Evolutionary conservation across 1,284 basidiomycete genomes (phyloP), one percentile per base, ranked within the genome.

Genomic region (Leccinum solheimii): DNA sequence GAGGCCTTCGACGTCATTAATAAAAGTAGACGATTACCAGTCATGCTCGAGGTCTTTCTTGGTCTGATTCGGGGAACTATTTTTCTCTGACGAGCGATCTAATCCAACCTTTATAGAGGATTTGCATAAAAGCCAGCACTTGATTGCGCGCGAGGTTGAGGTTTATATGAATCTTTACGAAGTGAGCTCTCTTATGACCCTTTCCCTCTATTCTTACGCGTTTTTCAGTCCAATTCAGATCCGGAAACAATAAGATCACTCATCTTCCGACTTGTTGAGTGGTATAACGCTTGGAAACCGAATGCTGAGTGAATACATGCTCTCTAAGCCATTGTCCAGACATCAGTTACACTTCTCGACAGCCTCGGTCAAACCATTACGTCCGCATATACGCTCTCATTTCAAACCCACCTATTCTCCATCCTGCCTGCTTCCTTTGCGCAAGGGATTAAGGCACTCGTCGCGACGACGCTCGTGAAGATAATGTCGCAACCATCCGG

Each of bases 341-440:
- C 58, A 19, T 62, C 52, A 30, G 45, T 67, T 60, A 57, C 61
- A 62, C 52, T 55, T 49, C 51, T 66, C 40, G 27, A 67, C 59
- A 91, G 89, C 62, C 79, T 92, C 8, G 86, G 88, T 6, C 69
- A 79, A 23, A 86, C 83, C 1, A 80, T 90, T 30, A 77, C 79
- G 54, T 79, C 81, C 2, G 79, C 86, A 1, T 92, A 88, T 72
- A 85, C 80, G 23, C 79, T 85, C 56, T 78, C 80, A 30, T 93
- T 91, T 70, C 88, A 90, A 67, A 88, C 88, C 1, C 82, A 84
- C 57, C 75, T 93, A 21, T 88, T 88, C 71, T 85, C 86, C 51
- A 72, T 79, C 55, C 81, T 94, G 9, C 88, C 91, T 2, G 77
- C 86, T 0, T 78, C 82, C 2, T 91, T 92, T 69, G 79, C 86